Percentiles rank a stretch among this genome's conserved stretches.
phyloP scores from a whole-genome alignment of 2,329 filamentous ascomycete genomes.

The Ceratocystis alfenasii region DNA sequence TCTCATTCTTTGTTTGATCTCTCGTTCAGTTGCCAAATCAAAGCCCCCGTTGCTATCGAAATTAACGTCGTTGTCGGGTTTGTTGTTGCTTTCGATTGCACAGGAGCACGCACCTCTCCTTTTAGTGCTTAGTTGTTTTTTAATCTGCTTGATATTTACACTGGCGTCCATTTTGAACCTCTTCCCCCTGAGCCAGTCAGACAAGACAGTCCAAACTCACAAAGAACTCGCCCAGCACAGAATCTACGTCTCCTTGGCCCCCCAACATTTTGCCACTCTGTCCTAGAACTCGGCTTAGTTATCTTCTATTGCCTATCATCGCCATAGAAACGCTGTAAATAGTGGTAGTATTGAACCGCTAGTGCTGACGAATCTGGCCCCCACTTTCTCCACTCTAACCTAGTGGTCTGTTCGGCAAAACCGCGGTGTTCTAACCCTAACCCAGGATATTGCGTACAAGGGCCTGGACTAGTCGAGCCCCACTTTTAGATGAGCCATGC shows the following conservation, averaged over 20 bases:
- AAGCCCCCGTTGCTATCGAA: background rate
- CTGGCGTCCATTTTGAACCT: background rate
- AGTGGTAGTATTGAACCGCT: background rate
- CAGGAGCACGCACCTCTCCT: background rate
- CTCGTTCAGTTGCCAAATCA: background rate
- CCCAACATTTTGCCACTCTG: background rate
- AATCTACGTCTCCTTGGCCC: background rate
- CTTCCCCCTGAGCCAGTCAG: background rate
- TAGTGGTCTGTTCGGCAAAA: background rate
- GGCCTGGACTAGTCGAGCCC: too few relatives aligned
- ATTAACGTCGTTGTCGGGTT: background rate
- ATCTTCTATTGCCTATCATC: background rate
- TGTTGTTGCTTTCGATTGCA: background rate
- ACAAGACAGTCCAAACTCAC: background rate
- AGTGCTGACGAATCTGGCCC: background rate
- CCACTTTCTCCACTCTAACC: background rate
- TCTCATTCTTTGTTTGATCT: background rate
- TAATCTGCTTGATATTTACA: background rate
- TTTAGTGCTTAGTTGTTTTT: background rate
- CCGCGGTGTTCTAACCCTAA: background rate
- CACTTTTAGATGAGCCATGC: too few relatives aligned
- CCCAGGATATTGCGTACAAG: too few relatives aligned
- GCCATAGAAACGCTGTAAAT: background rate
- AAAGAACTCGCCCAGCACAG: background rate
- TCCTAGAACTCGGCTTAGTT: background rate